Percentiles rank a stretch among this genome's conserved stretches.
Evolutionary conservation across 2,329 filamentous ascomycete genomes (phyloP).

Genomic region (Sarocladium kiliense): DNA sequence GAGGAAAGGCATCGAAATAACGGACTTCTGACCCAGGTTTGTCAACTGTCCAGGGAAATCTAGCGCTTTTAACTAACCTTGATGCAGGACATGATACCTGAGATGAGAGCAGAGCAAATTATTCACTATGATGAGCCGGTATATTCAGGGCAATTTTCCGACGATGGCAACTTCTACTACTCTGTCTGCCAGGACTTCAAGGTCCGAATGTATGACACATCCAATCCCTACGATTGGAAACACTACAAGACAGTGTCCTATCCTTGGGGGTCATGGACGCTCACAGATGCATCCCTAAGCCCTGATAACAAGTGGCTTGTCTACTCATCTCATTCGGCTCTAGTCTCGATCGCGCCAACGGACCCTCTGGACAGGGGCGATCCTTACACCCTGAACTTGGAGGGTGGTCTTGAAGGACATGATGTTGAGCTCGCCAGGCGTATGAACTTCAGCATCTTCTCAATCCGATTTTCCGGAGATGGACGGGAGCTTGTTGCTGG

Average conservation of each 20-base stretch:
- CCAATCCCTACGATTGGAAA: constrained; percentile 90
- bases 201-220: constrained; percentile 96
- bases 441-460: constrained; percentile 63
- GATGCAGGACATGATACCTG: constrained; percentile 67
- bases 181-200: constrained; percentile 87
- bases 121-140: constrained; percentile 82
- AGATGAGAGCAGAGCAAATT: constrained; percentile 73
- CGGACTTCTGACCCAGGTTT: constrained; percentile 62
- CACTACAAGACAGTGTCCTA: constrained; percentile 90
- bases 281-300: constrained; percentile 87
- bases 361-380: constrained; percentile 78
- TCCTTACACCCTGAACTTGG: constrained; percentile 73
- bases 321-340: constrained; percentile 81
- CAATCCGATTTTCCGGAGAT: constrained; percentile 86
- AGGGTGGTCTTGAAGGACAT: constrained; percentile 17
- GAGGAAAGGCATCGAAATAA: constrained; percentile 56
- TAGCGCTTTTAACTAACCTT: background rate
- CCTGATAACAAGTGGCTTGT: constrained; percentile 90
- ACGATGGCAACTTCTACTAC: constrained; percentile 97
- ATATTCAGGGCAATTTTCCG: constrained; percentile 94
- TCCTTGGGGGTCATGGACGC: constrained; percentile 87
- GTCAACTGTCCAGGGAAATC: constrained; percentile 11
- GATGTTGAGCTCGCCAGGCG: constrained; percentile 1
- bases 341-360: constrained; percentile 81
- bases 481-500: constrained; percentile 87